Conservation (phyloP, 2,329 filamentous ascomycete genomes). For the Fusarium armeniacum region DNA sequence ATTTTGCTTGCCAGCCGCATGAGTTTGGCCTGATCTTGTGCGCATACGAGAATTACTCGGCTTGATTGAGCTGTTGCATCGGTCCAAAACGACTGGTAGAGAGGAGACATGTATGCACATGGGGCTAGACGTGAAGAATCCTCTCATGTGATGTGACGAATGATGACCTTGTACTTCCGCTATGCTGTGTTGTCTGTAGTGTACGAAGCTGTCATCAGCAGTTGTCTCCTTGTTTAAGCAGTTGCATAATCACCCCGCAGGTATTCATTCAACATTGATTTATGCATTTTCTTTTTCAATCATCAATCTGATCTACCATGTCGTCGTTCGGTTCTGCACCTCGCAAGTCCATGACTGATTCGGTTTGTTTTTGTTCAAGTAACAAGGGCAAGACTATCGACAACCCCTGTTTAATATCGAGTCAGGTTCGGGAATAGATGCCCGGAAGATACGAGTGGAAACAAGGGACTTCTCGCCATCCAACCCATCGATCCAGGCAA, state of each 20-base stretch:
- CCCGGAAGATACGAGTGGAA: constrained; percentile 15
- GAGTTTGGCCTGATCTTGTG: constrained; percentile 35
- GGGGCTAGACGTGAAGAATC: constrained; percentile 2
- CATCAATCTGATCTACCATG: not conserved
- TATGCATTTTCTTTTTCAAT: not conserved
- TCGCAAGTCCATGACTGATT: constrained; percentile 7
- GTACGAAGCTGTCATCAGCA: constrained; percentile 38
- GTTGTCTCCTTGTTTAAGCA: constrained; percentile 19
- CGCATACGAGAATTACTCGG: constrained; percentile 49
- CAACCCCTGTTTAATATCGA: constrained; percentile 28
- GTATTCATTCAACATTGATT: not conserved
- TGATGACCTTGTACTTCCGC: constrained; percentile 23
- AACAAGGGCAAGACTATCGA: constrained; percentile 37
- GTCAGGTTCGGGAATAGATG: constrained; percentile 47
- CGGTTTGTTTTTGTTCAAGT: constrained; percentile 31
- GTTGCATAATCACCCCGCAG: not conserved
- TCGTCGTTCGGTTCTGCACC: not conserved
- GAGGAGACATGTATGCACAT: not conserved
- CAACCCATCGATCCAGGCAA: not conserved
- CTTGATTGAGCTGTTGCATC: constrained; percentile 35
- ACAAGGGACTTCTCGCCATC: constrained; percentile 9
- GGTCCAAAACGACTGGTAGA: constrained; percentile 28
- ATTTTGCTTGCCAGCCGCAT: constrained; percentile 29
- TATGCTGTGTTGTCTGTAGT: constrained; percentile 31
- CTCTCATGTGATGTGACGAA: constrained; percentile 1